Evolutionary conservation across 2,329 filamentous ascomycete species (phyloP), one percentile per base, ranked within the genome.

Genomic region (Penicillium italicum): DNA sequence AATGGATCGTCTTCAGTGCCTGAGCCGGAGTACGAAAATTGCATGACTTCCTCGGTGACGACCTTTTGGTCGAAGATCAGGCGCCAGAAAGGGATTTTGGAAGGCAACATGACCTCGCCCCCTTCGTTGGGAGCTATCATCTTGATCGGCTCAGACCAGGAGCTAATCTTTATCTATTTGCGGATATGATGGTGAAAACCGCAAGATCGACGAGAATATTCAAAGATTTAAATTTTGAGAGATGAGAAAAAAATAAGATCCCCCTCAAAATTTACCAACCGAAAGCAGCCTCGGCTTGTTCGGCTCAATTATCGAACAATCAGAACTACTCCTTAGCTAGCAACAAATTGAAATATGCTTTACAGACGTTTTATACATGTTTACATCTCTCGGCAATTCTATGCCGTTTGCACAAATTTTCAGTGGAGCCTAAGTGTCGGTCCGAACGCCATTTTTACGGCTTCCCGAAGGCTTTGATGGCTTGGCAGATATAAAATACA

Each of bases 1-100:
- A 82, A 91, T 1, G 88, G 88, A 38, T 86, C 82, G 37, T 87
- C 82, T 12, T 78, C 69, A 2, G 87, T 91, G 56, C 88, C 88
- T 12, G 79, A 71, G 20, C 86, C 86, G 16, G 72, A 66, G 62
- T 87, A 89, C 2, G 73, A 68, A 69, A 82, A 76, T 49, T 81
- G 74, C 44, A 85, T 71, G 12, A 86, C 80, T 51, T 80, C 79
- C 41, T 80, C 75, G 0, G 80, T 85, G 49, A 89, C 72, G 41
- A 81, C 81, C 28, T 79, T 78, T 52, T 84, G 84, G 67, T 86
- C 79, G 46, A 81, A 69, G 55, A 89, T 75, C 53, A 85, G 72
- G 47, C 76, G 73, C 70, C 79, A 82, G 71, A 84, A 66, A 8
- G 74, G 62, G 10, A 73, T 68, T 28, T 67, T 70, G 20, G 66